Percentiles rank a stretch among this genome's conserved stretches.
Conservation (phyloP, 768 basidiomycete species). For the Boletellus ananas region DNA sequence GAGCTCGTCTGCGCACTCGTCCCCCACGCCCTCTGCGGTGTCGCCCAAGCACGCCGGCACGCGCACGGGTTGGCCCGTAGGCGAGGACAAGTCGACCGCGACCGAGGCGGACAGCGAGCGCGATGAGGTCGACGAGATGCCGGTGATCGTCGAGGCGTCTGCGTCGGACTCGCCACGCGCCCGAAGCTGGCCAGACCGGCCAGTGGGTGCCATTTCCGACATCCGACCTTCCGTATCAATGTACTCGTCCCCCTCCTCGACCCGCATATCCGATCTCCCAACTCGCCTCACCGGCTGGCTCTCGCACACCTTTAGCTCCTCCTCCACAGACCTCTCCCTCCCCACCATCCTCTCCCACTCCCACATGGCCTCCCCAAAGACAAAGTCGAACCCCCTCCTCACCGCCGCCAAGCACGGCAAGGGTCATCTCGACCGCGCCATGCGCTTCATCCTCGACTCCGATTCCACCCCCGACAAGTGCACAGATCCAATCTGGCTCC, state of each 20-base stretch:
- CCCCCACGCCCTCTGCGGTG: constrained; percentile 30
- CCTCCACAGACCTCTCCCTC: constrained; percentile 67
- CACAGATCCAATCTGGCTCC: constrained; percentile 81
- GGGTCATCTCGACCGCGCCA: constrained; percentile 75
- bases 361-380: constrained; percentile 39
- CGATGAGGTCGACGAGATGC: constrained; percentile 46
- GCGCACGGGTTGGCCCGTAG: constrained; percentile 37
- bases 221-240: constrained; percentile 44
- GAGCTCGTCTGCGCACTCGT: constrained; percentile 34
- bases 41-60: constrained; percentile 20
- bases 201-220: constrained; percentile 42
- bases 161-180: constrained; percentile 44
- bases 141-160: constrained; percentile 57
- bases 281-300: constrained; percentile 79
- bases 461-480: constrained; percentile 85
- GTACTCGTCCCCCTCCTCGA: constrained; percentile 43
- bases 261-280: constrained; percentile 64
- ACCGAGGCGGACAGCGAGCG: constrained; percentile 32
- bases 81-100: constrained; percentile 20
- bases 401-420: constrained; percentile 71
- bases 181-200: constrained; percentile 55
- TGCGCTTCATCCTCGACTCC: constrained; percentile 87
- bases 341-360: constrained; percentile 55
- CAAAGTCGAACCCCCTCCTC: constrained; percentile 50
- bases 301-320: constrained; percentile 70